Conservation (phyloP, 306 rosid species). For the Geum urbanum region DNA sequence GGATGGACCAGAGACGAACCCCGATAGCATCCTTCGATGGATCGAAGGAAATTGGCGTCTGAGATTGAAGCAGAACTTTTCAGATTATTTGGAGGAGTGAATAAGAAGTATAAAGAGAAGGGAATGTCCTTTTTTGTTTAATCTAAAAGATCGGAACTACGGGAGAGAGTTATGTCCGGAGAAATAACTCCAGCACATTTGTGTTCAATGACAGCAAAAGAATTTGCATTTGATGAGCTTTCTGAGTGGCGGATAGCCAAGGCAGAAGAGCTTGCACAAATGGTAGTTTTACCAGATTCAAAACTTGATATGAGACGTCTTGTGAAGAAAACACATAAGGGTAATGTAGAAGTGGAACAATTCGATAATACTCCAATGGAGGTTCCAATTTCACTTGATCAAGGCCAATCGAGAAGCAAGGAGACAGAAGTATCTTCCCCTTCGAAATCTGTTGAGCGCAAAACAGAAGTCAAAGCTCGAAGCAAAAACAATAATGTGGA, state of each 20-base stretch:
- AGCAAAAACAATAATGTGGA: slow-evolving; percentile 37
- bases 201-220: slow-evolving; percentile 96
- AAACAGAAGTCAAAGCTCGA: slow-evolving; percentile 25
- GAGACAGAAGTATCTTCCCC: slow-evolving; percentile 32
- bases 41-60: slow-evolving; percentile 60
- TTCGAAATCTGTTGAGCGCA: slow-evolving; percentile 33
- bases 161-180: slow-evolving; percentile 89
- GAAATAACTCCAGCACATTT: slow-evolving; percentile 67
- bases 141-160: slow-evolving; percentile 90
- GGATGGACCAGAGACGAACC: too few species aligned
- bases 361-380: slow-evolving; percentile 51
- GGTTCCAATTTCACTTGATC: slow-evolving; percentile 46
- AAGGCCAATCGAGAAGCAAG: slow-evolving; percentile 33
- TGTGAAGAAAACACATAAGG: slow-evolving; percentile 93
- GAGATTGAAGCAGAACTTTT: slow-evolving; percentile 77
- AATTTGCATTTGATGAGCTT: slow-evolving; percentile 97
- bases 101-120: slow-evolving; percentile 97
- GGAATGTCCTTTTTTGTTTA: slow-evolving; percentile 95
- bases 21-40: too few species aligned
- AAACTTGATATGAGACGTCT: slow-evolving; percentile 80
- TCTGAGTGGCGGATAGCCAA: slow-evolving; percentile 97
- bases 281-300: slow-evolving; percentile 86
- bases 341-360: slow-evolving; percentile 92
- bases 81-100: slow-evolving; percentile 92
- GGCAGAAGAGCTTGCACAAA: slow-evolving; percentile 97